Evolutionary conservation across 148 eudicot species (phyloP), one percentile per base, ranked within the genome.

Genomic region (Agrostemma githago): DNA sequence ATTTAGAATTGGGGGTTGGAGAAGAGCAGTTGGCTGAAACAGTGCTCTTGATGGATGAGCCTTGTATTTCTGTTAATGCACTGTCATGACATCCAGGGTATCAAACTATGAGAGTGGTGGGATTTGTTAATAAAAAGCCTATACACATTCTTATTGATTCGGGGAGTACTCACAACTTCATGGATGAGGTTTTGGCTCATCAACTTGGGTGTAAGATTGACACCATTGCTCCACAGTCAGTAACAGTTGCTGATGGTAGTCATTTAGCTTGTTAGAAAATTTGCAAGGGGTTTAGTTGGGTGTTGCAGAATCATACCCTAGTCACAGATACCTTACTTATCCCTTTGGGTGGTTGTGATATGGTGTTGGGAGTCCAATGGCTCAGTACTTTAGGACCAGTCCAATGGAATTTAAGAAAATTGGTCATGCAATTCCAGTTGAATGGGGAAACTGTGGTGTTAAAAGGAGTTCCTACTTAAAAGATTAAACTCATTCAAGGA

Each of bases 331-430:
- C 20, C 5, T 9, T 69, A 3, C 8, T 69, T 6, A 69, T 69
- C 8, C 20, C 58, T 8, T 69, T 69, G n/a, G 39, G 72, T 8
- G 15, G 72, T 6, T 69, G 72, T 69, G 72, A 69, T 19, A 46
- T 19, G 38, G 72, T 69, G 4, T 4, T 69, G 15, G 72, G 72
- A 15, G 15, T 69, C 2, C 39, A 69, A 8, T 69, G 72, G 59
- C 59, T 69, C 0, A 69, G 72, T 46, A 69, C 59, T 1, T 19
- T 69, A 44, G 41, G 72, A 2, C 16, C 9, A 0, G 34, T 69
- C 8, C 9, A 69, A 8, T 69, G 58, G 72, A 58, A 69, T 48
- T 69, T 69, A 5, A 48, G 46, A 58, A 69, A 19, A 1, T 8
- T 69, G 2, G 0, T 4, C 5, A 70, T 70, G 73, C 17, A 53